These are phyloP conservation scores for Diplodia intermedia DNA, from an alignment of 2,329 filamentous ascomycete genomes.

Conservation along the genomic window DNA sequence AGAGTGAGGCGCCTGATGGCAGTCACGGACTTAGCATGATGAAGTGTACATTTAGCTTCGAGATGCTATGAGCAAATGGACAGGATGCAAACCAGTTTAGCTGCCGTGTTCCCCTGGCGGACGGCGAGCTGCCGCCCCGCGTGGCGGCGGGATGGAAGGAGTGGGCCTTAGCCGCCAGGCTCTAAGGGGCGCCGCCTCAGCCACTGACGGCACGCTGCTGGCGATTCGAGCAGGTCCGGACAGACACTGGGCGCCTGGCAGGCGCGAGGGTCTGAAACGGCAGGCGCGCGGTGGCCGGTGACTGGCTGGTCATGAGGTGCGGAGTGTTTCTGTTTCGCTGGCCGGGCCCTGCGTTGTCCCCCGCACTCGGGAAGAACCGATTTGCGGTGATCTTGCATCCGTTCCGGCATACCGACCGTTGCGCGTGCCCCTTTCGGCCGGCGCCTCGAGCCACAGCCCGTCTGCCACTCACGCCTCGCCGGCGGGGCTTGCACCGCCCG, in stretches of 20 bases:
- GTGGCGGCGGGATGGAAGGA: not conserved
- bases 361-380: constrained; percentile 22
- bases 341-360: constrained; percentile 23
- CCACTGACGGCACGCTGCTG: constrained; percentile 22
- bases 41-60: constrained; percentile 1
- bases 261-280: constrained; percentile 13
- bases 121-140: constrained; percentile 11
- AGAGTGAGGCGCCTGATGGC: constrained; percentile 5
- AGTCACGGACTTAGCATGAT: constrained; percentile 13
- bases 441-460: constrained; percentile 18
- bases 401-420: constrained; percentile 23
- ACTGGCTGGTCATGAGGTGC: not conserved
- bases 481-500: constrained; percentile 13
- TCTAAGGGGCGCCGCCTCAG: constrained; percentile 21
- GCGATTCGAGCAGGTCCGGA: not conserved
- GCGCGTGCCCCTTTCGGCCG: constrained; percentile 4
- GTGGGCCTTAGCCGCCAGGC: constrained; percentile 8
- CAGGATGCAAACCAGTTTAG: constrained; percentile 12
- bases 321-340: constrained; percentile 19
- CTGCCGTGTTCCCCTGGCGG: constrained; percentile 13
- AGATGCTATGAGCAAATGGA: constrained; percentile 21
- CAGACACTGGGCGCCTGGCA: constrained; percentile 5
- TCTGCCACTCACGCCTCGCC: constrained; percentile 1
- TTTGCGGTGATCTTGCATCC: constrained; percentile 22
- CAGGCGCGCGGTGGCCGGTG: constrained; percentile 14